Base-by-base conservation (phyloP, 1,284 basidiomycete genomes). In the Cryptococcus sp. region DNA sequence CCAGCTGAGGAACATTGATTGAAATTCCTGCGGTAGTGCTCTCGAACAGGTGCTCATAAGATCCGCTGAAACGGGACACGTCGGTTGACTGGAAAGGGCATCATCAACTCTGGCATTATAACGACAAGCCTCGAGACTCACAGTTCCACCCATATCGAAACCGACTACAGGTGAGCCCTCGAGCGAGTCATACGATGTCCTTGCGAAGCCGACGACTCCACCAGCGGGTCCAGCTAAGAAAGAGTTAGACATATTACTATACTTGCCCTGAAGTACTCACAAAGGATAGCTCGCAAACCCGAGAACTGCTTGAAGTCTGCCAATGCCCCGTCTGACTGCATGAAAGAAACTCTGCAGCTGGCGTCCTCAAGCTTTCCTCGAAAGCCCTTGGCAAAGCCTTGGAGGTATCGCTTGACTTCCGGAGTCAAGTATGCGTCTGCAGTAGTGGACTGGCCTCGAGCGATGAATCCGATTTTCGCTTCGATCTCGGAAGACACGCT, bases 11-110 rank as follows among this genome's bases (percentile, higher is more conserved):
- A 6, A 65, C 65, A 42, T 71, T 67, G n/a, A 71, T 71, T 46
- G 68, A 67, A 5, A 71, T 65, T 55, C 91, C 92, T 0, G 93
- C 93, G 0, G 93, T 92, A 0, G 90, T 92, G 0, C 93, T 92
- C 63, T 77, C 73, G 22, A 70, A 72, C 0, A 75, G 70, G 41
- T 71, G 69, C 55, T 76, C 73, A 35, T 72, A 64, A 43, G 66
- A 67, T 11, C 71, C 71, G 4, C 59, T 68, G 51, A 57, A 73
- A 43, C 71, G 48, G 2, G 89, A 91, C 0, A 96, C 91, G 51
- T 71, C 69, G 0, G 91, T 94, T 0, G 87, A 89, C 49, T 62
- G 40, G 3, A n/a, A 8, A 19, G 1, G 30, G 41, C 54, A 17
- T n/a, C 42, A 35, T 35, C 7, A 45, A 15, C 42, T 4, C 22